Conservation (phyloP, 2,329 filamentous ascomycete species). For the Colletotrichum kahawae region DNA sequence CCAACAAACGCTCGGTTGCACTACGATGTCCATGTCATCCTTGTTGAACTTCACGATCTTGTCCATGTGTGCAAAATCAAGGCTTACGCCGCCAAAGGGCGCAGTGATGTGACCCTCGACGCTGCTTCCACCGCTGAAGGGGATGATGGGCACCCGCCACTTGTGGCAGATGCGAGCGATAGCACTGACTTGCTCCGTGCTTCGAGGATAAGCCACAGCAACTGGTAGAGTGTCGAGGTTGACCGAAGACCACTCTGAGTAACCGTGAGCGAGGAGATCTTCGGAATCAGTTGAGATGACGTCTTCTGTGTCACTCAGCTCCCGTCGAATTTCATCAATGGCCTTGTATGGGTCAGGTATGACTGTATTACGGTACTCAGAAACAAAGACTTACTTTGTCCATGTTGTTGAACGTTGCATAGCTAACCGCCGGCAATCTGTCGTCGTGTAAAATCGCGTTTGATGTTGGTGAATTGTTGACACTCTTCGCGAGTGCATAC, state of each 20-base stretch:
- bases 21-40: slow-evolving; percentile 72
- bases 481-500: not conserved
- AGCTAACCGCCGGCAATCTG: not conserved
- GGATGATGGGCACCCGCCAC: slow-evolving; percentile 26
- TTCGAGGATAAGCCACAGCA: not conserved
- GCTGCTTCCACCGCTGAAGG: slow-evolving; percentile 75
- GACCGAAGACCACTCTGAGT: not conserved
- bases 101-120: slow-evolving; percentile 74
- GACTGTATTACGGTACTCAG: not conserved
- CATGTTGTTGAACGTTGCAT: not conserved
- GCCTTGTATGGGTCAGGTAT: slow-evolving; percentile 44
- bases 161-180: not conserved
- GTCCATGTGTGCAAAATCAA: slow-evolving; percentile 73
- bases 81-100: slow-evolving; percentile 68
- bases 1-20: slow-evolving; percentile 72
- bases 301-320: slow-evolving; percentile 35
- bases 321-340: slow-evolving; percentile 54
- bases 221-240: not conserved
- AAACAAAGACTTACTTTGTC: not conserved
- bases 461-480: not conserved
- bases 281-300: not conserved
- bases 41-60: slow-evolving; percentile 66
- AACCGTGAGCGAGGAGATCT: not conserved
- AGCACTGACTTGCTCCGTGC: not conserved
- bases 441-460: not conserved